Evolutionary conservation across 768 basidiomycete genomes (phyloP), one percentile per base, ranked within the genome.

Genomic region (Boletus pseudopeckii): DNA sequence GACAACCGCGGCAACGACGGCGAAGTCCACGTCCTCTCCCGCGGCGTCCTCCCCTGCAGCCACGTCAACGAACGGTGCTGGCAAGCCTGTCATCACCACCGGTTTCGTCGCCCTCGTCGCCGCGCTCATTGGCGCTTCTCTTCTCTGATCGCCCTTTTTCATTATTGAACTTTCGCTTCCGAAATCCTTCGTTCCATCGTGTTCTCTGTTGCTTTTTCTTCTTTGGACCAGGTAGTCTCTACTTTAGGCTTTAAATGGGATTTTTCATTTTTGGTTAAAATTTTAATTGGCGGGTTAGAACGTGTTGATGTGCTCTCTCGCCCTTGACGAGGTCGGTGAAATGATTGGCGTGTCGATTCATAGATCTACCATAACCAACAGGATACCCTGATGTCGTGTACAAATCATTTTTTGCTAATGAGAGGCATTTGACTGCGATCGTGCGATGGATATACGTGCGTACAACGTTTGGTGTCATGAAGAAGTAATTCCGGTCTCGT

Each of bases 31-130:
- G 8, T 1, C 40, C 7, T 14, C 57, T 8, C 8, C 59, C 3
- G 9, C 53, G 7, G 3, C 43, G 15, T 14, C 52, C 7, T 22
- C 57, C 2, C 13, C 65, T 0, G 4, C 53, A 3, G 13, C 50
- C 6, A 1, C 51, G 2, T 24, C 61, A 13, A 39, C 60, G 14
- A 63, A 51, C 15, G 49, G 57, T 20, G 68, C 69, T n/a, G 59
- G 48, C 51, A 71, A 56, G 38, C 55, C 63, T n/a, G 54, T 53
- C 22, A 46, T 69, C 10, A 45, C 69, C 7, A 62, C 65, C 1
- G 55, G 68, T 17, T 20, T 65, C 7, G 53, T 69, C 15, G 69
- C 55, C 3, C 28, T 63, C 22, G 57, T 52, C 24, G 60, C 67
- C 6, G 50, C 53, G 2, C 46, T 68, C n/a, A n/a, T 70, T 7